phyloP scores from a whole-genome alignment of 1,284 basidiomycete genomes.

The Phellinidium pouzarii region DNA sequence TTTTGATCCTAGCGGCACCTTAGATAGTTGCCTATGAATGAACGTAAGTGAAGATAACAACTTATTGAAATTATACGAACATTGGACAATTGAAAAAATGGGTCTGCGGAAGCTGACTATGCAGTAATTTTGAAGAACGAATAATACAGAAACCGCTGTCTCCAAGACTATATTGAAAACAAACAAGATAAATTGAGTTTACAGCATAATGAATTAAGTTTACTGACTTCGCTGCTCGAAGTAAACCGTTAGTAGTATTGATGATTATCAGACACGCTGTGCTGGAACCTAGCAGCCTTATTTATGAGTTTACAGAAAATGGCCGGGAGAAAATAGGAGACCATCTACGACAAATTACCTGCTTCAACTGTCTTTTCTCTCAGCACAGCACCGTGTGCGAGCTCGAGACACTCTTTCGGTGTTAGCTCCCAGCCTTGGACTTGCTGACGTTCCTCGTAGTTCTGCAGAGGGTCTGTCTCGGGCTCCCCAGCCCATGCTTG shows the following conservation, averaged over 20 bases:
- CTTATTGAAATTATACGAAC: constrained; percentile 30
- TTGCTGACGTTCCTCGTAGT: constrained; percentile 38
- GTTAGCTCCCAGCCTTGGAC: constrained; percentile 66
- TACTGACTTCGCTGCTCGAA: constrained; percentile 76
- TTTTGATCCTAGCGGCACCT: constrained; percentile 45
- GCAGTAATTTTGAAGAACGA: constrained; percentile 56
- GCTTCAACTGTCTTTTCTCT: constrained; percentile 66
- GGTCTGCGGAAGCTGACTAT: constrained; percentile 61
- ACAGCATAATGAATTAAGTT: neutral
- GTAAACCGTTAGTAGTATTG: constrained; percentile 66
- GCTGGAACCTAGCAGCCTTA: constrained; percentile 59
- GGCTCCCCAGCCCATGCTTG: constrained; percentile 69
- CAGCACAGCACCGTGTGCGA: constrained; percentile 68
- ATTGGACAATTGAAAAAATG: constrained; percentile 82
- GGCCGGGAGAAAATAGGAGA: neutral
- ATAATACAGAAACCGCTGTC: constrained; percentile 83
- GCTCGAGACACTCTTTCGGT: constrained; percentile 62
- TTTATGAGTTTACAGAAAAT: neutral
- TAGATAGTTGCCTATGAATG: constrained; percentile 59
- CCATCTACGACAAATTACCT: constrained; percentile 38
- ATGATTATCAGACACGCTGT: constrained; percentile 79
- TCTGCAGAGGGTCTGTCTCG: constrained; percentile 46
- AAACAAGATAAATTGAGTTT: constrained; percentile 5
- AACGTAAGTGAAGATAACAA: constrained; percentile 9
- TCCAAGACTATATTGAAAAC: constrained; percentile 51